phyloP scores from a whole-genome alignment of 495 filamentous ascomycete species.

The Aspergillus cristatus region DNA sequence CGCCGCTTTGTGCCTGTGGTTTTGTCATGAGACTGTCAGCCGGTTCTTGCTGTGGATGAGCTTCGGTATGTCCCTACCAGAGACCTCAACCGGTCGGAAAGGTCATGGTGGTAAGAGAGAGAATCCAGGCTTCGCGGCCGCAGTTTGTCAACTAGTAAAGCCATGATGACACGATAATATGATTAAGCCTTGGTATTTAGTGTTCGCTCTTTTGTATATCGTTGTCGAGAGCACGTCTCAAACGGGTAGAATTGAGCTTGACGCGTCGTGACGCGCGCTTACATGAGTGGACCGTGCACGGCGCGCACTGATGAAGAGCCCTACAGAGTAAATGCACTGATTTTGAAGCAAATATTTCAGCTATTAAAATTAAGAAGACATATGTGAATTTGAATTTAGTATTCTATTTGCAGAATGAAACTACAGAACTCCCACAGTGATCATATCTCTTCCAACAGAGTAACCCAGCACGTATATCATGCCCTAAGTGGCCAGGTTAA shows the following conservation, averaged over 20 bases:
- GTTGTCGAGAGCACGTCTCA: too few relatives aligned
- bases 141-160: slow-evolving; percentile 89
- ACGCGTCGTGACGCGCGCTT: slow-evolving; percentile 36
- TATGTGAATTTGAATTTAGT: too few relatives aligned
- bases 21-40: slow-evolving; percentile 1
- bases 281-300: slow-evolving; percentile 32
- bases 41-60: background rate
- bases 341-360: too few relatives aligned
- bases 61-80: slow-evolving; percentile 52
- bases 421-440: too few relatives aligned
- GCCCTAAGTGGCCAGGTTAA: too few relatives aligned
- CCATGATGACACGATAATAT: slow-evolving; percentile 35
- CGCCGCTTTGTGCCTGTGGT: slow-evolving; percentile 79
- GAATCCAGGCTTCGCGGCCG: slow-evolving; percentile 81
- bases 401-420: too few relatives aligned
- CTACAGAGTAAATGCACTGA: too few relatives aligned
- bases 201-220: too few relatives aligned
- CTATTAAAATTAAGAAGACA: too few relatives aligned
- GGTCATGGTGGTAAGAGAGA: slow-evolving; percentile 78
- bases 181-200: background rate
- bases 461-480: too few relatives aligned
- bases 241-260: slow-evolving; percentile 4
- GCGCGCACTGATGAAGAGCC: slow-evolving; percentile 2
- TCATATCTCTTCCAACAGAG: too few relatives aligned
- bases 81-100: slow-evolving; percentile 79